A percentile compares a stretch with the other conserved stretches of the same genome.
These are phyloP conservation scores for Fusarium robinianum DNA, from an alignment of 2,329 filamentous ascomycete genomes.

Conservation along the genomic window DNA sequence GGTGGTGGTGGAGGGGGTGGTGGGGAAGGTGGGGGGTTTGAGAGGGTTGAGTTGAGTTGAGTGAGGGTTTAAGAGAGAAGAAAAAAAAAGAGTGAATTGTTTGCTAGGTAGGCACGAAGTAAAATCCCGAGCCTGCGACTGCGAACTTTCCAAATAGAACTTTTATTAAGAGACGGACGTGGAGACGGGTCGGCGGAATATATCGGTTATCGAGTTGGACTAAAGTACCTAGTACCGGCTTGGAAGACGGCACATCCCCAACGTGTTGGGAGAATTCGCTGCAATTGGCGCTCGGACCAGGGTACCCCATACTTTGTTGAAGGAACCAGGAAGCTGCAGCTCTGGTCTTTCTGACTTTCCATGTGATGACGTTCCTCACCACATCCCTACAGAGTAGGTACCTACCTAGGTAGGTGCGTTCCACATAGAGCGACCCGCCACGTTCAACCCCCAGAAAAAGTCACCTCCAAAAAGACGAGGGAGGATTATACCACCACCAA, in stretches of 20 bases:
- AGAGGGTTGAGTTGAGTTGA: conserved; percentile 3
- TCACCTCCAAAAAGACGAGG: conserved; percentile 8
- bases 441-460: conserved; percentile 19
- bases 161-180: conserved; percentile 3
- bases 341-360: neutral
- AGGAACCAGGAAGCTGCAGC: neutral
- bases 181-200: conserved; percentile 29
- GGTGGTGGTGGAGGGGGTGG: neutral
- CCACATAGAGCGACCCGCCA: conserved; percentile 13
- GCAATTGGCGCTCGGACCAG: conserved; percentile 32
- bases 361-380: conserved; percentile 20
- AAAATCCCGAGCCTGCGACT: no score
- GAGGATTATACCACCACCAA: conserved; percentile 14
- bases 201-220: conserved; percentile 27
- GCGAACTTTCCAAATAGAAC: no score
- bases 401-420: conserved; percentile 14
- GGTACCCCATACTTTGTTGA: conserved; percentile 8
- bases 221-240: conserved; percentile 16
- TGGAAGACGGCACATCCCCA: conserved; percentile 26
- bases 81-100: neutral
- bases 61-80: neutral
- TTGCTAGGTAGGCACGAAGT: no score
- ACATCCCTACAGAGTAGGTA: no score
- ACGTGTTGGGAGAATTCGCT: conserved; percentile 34
- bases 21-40: neutral